Evolutionary conservation across 1,284 basidiomycete species (phyloP).

Genomic region (Schizopora paradoxa): DNA sequence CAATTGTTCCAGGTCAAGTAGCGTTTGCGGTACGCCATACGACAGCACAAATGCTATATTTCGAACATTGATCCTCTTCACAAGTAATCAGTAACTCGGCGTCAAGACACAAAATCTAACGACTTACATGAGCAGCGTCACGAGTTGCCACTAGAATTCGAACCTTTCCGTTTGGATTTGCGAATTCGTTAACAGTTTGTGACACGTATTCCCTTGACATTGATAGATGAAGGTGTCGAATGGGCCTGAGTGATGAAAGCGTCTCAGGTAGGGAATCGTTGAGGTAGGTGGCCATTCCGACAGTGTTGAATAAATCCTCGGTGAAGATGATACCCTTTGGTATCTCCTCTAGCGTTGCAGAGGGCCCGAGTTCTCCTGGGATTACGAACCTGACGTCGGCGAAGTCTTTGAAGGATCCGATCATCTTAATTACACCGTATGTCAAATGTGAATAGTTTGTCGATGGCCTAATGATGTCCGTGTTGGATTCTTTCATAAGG

Average conservation of each 20-base stretch:
- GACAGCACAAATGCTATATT: background rate
- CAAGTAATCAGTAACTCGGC: too few relatives aligned
- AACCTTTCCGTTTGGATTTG: background rate
- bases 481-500: background rate
- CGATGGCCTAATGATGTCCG: background rate
- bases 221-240: background rate
- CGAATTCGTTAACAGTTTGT: background rate
- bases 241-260: too few relatives aligned
- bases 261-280: background rate
- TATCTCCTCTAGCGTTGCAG: background rate
- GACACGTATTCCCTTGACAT: background rate
- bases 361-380: background rate
- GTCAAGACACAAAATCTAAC: too few relatives aligned
- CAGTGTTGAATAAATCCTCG: too few relatives aligned
- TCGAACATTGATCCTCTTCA: background rate
- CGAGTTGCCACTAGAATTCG: background rate
- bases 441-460: background rate
- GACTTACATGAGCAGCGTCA: background rate
- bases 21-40: background rate
- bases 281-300: background rate
- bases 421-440: background rate
- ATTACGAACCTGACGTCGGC: background rate
- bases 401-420: background rate
- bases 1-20: background rate
- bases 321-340: background rate